phyloP scores from a whole-genome alignment of 768 basidiomycete species.

The Gymnopilus dilepis region DNA sequence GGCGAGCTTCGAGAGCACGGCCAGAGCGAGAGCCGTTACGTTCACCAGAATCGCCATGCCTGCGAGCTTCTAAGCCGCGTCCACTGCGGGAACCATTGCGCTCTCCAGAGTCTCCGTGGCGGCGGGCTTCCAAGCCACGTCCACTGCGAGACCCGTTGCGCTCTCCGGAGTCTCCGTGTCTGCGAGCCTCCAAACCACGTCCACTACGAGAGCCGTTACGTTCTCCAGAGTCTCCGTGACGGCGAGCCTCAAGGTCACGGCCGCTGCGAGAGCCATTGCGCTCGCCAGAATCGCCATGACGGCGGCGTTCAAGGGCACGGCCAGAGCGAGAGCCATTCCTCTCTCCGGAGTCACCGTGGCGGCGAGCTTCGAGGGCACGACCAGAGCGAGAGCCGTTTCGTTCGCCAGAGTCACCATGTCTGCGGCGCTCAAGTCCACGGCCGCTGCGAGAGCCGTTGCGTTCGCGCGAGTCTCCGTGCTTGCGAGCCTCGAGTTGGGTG shows the following conservation, averaged over 20 bases:
- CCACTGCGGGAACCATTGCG: slow-evolving; percentile 9
- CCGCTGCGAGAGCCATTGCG: slow-evolving; percentile 5
- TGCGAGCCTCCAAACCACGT: slow-evolving; percentile 18
- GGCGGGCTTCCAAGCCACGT: slow-evolving; percentile 16
- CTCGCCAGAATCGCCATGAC: slow-evolving; percentile 6
- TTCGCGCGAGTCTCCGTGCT: slow-evolving; percentile 21
- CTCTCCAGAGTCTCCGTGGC: slow-evolving; percentile 23
- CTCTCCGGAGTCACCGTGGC: slow-evolving; percentile 9
- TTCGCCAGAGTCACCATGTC: slow-evolving; percentile 20
- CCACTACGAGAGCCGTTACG: slow-evolving; percentile 12
- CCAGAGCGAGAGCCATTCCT: slow-evolving; percentile 7
- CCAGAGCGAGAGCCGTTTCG: slow-evolving; percentile 8
- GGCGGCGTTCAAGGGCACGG: slow-evolving; percentile 13
- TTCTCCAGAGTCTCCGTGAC: slow-evolving; percentile 14
- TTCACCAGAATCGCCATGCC: slow-evolving; percentile 19
- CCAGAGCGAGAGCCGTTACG: slow-evolving; percentile 10
- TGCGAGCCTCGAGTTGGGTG: slow-evolving; percentile 13
- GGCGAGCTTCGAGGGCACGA: slow-evolving; percentile 13
- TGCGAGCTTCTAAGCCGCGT: slow-evolving; percentile 16
- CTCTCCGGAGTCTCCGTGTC: slow-evolving; percentile 19
- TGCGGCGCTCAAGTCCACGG: slow-evolving; percentile 18
- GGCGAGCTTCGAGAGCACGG: slow-evolving; percentile 10
- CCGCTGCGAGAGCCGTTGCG: slow-evolving; percentile 9
- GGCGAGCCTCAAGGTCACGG: slow-evolving; percentile 11
- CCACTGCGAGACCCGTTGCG: slow-evolving; percentile 10